These are phyloP conservation scores for Sphagnum fallax DNA, from an alignment of 228 moss, liverwort and hornwort genomes.

Conservation along the genomic window DNA sequence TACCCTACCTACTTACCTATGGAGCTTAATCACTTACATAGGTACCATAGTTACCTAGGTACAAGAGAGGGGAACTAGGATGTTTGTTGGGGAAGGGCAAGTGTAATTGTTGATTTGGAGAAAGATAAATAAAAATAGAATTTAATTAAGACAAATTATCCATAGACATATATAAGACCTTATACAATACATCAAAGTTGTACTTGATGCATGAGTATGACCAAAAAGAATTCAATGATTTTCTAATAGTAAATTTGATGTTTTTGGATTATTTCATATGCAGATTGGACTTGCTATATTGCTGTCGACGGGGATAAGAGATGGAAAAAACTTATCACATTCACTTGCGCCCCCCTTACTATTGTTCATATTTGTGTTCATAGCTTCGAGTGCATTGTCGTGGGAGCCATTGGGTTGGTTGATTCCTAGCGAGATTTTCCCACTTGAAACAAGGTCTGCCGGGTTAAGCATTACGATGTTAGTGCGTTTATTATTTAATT, in stretches of 20 bases:
- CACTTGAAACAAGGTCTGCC: conserved; percentile 38
- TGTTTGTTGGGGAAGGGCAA: no score
- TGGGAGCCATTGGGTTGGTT: conserved; percentile 51
- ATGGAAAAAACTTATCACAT: conserved; percentile 6
- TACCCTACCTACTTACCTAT: no score
- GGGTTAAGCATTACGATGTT: conserved; percentile 38
- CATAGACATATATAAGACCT: no score
- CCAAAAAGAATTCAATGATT: background rate
- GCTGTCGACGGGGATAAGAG: conserved; percentile 16
- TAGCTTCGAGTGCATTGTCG: conserved; percentile 36
- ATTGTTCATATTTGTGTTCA: conserved; percentile 25
- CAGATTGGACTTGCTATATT: conserved; percentile 30
- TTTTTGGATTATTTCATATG: background rate
- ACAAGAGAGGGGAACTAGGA: no score
- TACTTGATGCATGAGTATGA: background rate
- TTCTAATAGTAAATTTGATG: background rate
- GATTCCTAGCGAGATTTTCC: conserved; percentile 43
- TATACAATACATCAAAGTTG: background rate
- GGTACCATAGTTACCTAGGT: no score
- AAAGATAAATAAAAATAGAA: no score
- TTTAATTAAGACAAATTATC: no score
- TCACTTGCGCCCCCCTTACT: conserved; percentile 13
- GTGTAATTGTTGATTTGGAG: no score
- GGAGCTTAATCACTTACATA: no score
- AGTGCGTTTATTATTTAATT: conserved; percentile 33